Evolutionary conservation across 2,329 filamentous ascomycete species (phyloP), one percentile per base, ranked within the genome.

Genomic region (Orbilia quercus): DNA sequence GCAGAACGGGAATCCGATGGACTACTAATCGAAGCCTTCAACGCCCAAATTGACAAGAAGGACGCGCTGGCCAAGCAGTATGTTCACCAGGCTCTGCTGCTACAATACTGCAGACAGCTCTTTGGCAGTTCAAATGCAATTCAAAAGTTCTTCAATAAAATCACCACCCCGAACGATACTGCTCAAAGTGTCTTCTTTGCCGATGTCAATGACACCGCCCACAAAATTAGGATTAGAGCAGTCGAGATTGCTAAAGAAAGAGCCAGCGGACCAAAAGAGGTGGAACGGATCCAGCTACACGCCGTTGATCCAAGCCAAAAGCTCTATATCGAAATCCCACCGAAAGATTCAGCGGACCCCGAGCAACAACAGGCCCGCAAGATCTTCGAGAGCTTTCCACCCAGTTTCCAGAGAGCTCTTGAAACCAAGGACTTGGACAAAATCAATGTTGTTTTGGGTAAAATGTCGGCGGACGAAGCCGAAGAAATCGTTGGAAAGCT

Each of bases 201-300:
- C 81, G 95, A 99, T 80, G 93, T 99, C 47, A 90, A 92, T 78
- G 88, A 89, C 40, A 98, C 93, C 1, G 97, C 96, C 81, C 84
- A 85, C 78, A 88, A 89, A 60, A 98, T 99, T 81, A 88, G 88
- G 78, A 88, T 84, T 23, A 88, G 95, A 51, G 88, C 90, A 0
- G 84, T 85, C 5, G 91, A 96, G 80, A 89, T 96, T 75, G 84
- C 83, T 42, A 86, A 86, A 75, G 84, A 90, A 77, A 81, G 84
- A 67, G 82, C 84, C 47, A 84, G 82, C 4, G 84, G 83, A 18
- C 83, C 83, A 6, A 82, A 82, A 1, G 87, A 85, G 22, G 90
- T 96, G 7, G 95, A 99, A 83, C 94, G 97, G 81, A 99, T 99
- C 77, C 96, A 99, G 82, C 85, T 99, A 50, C 95, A 99, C 80